Percentiles rank a stretch among this genome's conserved stretches.
phyloP scores from a whole-genome alignment of 2,329 filamentous ascomycete species.

The Basipetospora chlamydospora region DNA sequence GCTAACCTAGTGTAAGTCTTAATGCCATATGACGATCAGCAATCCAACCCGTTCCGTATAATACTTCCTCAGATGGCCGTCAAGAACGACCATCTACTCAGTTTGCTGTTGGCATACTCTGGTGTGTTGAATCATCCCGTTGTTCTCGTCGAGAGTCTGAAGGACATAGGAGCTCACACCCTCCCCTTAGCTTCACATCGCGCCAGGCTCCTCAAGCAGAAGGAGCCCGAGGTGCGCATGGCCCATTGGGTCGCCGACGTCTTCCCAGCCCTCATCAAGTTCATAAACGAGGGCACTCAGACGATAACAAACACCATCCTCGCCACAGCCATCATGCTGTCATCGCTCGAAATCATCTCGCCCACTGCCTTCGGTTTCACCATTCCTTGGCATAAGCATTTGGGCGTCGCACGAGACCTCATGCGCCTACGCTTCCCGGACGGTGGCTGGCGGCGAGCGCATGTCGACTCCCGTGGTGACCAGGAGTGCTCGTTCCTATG shows the following conservation, averaged over 20 bases:
- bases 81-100: constrained; percentile 55
- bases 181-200: constrained; percentile 51
- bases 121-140: constrained; percentile 14
- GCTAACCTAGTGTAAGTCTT: constrained; percentile 16
- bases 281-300: constrained; percentile 44
- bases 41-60: constrained; percentile 37
- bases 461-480: constrained; percentile 19
- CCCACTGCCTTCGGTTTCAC: constrained; percentile 69
- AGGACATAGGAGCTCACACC: neutral
- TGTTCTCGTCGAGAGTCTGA: neutral
- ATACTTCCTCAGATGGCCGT: constrained; percentile 48
- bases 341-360: constrained; percentile 70
- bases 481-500: constrained; percentile 58
- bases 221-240: constrained; percentile 63
- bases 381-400: constrained; percentile 68
- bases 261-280: constrained; percentile 56
- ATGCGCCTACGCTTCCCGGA: constrained; percentile 43
- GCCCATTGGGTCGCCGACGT: constrained; percentile 68
- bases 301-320: constrained; percentile 59
- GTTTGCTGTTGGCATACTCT: constrained; percentile 66
- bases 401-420: constrained; percentile 61
- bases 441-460: no score
- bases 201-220: constrained; percentile 57
- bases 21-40: constrained; percentile 34
- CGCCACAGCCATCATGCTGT: constrained; percentile 72